These are phyloP conservation scores for Daldinia sp. DNA, from an alignment of 2,329 filamentous ascomycete species.

Conservation along the genomic window DNA sequence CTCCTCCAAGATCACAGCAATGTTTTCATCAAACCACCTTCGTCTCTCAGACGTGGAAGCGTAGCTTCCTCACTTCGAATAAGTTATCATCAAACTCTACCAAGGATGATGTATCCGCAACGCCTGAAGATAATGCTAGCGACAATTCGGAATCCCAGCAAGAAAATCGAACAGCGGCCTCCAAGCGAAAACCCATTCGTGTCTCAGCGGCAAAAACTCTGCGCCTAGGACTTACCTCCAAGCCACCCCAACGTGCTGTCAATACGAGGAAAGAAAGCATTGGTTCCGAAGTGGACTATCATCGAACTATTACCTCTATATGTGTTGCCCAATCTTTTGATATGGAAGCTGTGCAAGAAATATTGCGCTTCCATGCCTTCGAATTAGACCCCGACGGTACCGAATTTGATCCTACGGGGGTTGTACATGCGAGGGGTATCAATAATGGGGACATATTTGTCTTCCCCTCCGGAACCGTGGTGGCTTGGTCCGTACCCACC, in stretches of 20 bases:
- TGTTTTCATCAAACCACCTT: slow-evolving; percentile 62
- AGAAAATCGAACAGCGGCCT: slow-evolving; percentile 38
- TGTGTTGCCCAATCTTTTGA: slow-evolving; percentile 74
- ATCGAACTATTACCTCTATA: slow-evolving; percentile 65
- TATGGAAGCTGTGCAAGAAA: slow-evolving; percentile 70
- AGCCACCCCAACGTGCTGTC: slow-evolving; percentile 62
- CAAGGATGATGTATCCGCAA: slow-evolving; percentile 38
- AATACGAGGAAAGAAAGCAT: slow-evolving; percentile 58
- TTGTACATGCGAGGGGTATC: slow-evolving; percentile 71
- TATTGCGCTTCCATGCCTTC: slow-evolving; percentile 70
- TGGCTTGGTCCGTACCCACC: slow-evolving; percentile 88
- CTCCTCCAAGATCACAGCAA: slow-evolving; percentile 51
- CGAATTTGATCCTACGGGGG: slow-evolving; percentile 70
- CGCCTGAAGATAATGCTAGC: slow-evolving; percentile 9
- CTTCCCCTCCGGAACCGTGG: slow-evolving; percentile 93
- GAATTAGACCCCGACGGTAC: slow-evolving; percentile 71
- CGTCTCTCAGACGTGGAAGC: slow-evolving; percentile 63
- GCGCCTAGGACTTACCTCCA: slow-evolving; percentile 85
- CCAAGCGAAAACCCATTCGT: slow-evolving; percentile 62
- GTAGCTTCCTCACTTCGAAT: slow-evolving; percentile 76
- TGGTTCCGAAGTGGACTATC: slow-evolving; percentile 52
- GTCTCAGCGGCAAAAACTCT: slow-evolving; percentile 72
- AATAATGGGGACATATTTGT: slow-evolving; percentile 90
- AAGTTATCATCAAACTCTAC: slow-evolving; percentile 61
- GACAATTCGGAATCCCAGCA: slow-evolving; percentile 23